A percentile compares a stretch with the other conserved stretches of the same genome.
These are phyloP conservation scores for Spiraea crenata DNA, from an alignment of 331 rosid genomes.

Conservation along the genomic window DNA sequence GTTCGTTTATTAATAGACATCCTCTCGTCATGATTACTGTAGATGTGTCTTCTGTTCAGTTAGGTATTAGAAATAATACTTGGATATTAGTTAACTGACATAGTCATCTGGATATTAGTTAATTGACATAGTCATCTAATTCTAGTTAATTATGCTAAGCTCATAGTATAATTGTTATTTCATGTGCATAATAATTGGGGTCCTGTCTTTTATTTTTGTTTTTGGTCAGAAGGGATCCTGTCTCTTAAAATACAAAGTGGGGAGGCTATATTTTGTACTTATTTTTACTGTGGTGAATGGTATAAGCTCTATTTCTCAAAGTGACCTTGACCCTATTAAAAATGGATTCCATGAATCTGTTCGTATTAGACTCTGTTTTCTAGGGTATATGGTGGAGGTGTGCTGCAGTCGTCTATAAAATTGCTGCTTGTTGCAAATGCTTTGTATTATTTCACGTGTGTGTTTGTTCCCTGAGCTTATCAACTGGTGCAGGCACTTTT, in stretches of 20 bases:
- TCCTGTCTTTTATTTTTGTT: too few relatives aligned
- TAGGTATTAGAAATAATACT: neutral
- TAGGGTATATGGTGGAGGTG: neutral
- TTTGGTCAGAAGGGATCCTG: neutral
- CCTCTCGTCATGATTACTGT: neutral
- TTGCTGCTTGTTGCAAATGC: slow-evolving; percentile 9
- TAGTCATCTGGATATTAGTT: neutral
- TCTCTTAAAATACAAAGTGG: neutral
- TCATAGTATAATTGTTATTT: neutral
- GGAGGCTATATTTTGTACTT: neutral
- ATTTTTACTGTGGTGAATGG: neutral
- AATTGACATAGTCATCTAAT: neutral
- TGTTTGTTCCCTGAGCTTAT: slow-evolving; percentile 23
- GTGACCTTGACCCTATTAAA: neutral
- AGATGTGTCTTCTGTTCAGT: neutral
- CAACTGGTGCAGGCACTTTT: slow-evolving; percentile 59
- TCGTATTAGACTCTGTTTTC: neutral
- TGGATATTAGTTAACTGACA: neutral
- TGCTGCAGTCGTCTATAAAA: neutral
- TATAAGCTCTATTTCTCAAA: neutral
- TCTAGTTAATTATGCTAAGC: neutral
- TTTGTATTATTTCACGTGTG: slow-evolving; percentile 12
- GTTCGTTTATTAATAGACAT: slow-evolving; percentile 17
- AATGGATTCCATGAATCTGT: neutral
- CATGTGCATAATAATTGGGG: neutral